phyloP scores from a whole-genome alignment of 805 yeast species.

The Saccharomycopsis sp. region DNA sequence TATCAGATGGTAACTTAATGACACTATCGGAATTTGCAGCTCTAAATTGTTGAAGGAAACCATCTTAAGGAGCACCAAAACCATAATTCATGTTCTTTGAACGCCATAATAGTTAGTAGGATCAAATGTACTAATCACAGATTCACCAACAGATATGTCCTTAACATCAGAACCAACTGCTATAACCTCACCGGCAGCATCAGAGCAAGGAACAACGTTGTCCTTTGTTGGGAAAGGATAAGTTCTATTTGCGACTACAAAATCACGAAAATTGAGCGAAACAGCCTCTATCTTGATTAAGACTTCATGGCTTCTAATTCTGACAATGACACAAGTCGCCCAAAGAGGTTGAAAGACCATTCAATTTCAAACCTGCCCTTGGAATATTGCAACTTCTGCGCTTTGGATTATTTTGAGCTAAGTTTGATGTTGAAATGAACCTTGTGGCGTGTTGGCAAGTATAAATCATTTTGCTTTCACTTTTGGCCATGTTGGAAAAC shows the following conservation, averaged over 20 bases:
- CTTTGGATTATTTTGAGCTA: constrained; percentile 54
- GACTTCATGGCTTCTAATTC: not conserved
- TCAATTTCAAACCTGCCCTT: constrained; percentile 42
- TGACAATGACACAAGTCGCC: no score
- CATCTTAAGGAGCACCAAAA: not conserved
- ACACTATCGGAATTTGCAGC: not conserved
- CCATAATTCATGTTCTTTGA: not conserved
- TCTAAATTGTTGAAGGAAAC: not conserved
- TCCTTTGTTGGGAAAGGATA: not conserved
- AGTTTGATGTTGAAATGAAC: constrained; percentile 55
- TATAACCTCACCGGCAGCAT: not conserved
- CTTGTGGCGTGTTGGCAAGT: constrained; percentile 50
- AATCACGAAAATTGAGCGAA: not conserved
- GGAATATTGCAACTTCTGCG: constrained; percentile 63
- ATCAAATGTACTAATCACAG: not conserved
- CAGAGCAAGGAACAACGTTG: not conserved
- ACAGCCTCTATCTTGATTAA: not conserved
- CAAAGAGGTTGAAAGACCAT: no score
- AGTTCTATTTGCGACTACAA: not conserved
- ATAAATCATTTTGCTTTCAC: constrained; percentile 41
- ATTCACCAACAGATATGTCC: not conserved
- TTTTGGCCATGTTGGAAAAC: constrained; percentile 28
- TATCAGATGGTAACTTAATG: not conserved
- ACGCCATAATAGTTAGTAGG: not conserved
- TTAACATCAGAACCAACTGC: not conserved